A percentile compares a stretch with the other conserved stretches of the same genome.
Evolutionary conservation across 2,329 filamentous ascomycete genomes (phyloP).

Genomic region (Claviceps digitariae): DNA sequence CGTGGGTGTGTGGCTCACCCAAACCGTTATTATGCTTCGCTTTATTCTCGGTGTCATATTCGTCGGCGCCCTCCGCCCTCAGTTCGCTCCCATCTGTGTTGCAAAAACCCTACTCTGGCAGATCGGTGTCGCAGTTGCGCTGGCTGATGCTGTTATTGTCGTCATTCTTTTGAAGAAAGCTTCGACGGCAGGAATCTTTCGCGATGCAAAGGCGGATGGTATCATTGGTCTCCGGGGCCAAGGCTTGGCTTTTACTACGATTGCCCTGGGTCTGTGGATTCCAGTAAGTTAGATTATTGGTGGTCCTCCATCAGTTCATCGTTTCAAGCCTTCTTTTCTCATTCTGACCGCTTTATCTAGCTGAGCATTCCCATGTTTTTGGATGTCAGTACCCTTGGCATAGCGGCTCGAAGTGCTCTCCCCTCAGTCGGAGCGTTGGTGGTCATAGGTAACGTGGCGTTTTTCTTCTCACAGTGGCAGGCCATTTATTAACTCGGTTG

Average conservation of each 20-base stretch:
- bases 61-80: slow-evolving; percentile 38
- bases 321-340: no score
- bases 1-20: slow-evolving; percentile 26
- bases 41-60: slow-evolving; percentile 41
- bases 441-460: slow-evolving; percentile 28
- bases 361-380: slow-evolving; percentile 38
- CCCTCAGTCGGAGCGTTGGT: slow-evolving; percentile 36
- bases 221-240: slow-evolving; percentile 21
- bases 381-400: slow-evolving; percentile 27
- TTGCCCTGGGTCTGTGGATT: slow-evolving; percentile 38
- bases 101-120: slow-evolving; percentile 30
- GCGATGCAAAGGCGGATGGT: slow-evolving; percentile 17
- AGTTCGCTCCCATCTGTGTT: slow-evolving; percentile 39
- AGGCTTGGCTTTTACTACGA: slow-evolving; percentile 26
- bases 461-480: background rate
- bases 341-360: slow-evolving; percentile 17
- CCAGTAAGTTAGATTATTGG: slow-evolving; percentile 27
- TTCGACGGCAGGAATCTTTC: slow-evolving; percentile 22
- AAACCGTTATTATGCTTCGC: slow-evolving; percentile 32
- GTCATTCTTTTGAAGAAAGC: slow-evolving; percentile 26
- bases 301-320: background rate
- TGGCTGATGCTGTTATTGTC: slow-evolving; percentile 32
- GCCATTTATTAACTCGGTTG: slow-evolving; percentile 11
- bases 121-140: slow-evolving; percentile 31
- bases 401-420: slow-evolving; percentile 34